phyloP scores from a whole-genome alignment of 495 filamentous ascomycete genomes.

The Podospora australis region DNA sequence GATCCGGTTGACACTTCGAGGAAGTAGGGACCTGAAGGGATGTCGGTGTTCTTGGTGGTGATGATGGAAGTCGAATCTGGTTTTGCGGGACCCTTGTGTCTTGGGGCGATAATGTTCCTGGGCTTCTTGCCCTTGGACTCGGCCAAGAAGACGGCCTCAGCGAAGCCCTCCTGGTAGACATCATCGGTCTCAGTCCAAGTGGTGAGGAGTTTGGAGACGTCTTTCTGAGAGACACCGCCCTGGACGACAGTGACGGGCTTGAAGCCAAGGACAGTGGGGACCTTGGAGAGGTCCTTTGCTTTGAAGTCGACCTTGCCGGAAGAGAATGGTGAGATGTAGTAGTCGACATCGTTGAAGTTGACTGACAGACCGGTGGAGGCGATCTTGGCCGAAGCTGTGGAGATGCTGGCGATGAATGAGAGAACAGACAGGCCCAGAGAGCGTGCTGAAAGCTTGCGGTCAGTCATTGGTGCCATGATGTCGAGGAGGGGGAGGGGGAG shows the following conservation, averaged over 20 bases:
- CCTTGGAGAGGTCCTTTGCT: background rate
- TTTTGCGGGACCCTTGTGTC: background rate
- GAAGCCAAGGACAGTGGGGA: slow-evolving; percentile 15
- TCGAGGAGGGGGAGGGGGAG: background rate
- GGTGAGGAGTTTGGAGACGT: slow-evolving; percentile 21
- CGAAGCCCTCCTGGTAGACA: slow-evolving; percentile 36
- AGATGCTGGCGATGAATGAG: slow-evolving; percentile 5
- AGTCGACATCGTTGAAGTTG: slow-evolving; percentile 35
- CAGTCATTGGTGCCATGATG: slow-evolving; percentile 6
- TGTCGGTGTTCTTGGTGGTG: slow-evolving; percentile 10
- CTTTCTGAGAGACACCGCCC: slow-evolving; percentile 12
- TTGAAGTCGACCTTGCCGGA: slow-evolving; percentile 17
- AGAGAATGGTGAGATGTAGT: slow-evolving; percentile 32
- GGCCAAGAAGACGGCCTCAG: slow-evolving; percentile 22
- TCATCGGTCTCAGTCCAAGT: slow-evolving; percentile 33
- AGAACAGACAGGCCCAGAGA: slow-evolving; percentile 10
- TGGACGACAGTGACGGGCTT: slow-evolving; percentile 39
- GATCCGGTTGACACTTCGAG: slow-evolving; percentile 31
- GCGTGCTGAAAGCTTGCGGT: background rate
- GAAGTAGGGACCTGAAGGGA: slow-evolving; percentile 47
- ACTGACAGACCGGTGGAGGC: slow-evolving; percentile 34
- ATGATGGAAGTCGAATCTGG: slow-evolving; percentile 17
- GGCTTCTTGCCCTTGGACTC: slow-evolving; percentile 6
- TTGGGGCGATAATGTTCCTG: slow-evolving; percentile 1
- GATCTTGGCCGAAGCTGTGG: slow-evolving; percentile 12